Conservation (phyloP, 768 basidiomycete species). For the Tulasnella sp. region DNA sequence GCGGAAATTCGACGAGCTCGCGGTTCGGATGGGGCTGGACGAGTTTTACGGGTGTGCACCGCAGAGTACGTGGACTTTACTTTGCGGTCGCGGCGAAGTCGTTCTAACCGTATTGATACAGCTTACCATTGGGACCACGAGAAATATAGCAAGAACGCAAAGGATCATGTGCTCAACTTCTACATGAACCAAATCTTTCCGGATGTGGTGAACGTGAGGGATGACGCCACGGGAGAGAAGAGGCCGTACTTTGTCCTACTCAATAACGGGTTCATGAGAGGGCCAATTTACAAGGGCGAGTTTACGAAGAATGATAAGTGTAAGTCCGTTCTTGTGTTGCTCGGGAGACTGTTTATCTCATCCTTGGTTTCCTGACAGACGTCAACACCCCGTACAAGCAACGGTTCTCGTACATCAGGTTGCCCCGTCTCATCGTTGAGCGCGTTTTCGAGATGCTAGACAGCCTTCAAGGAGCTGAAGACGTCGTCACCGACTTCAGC, state of each 20-base stretch:
- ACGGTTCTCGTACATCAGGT: not conserved
- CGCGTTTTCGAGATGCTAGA: not conserved
- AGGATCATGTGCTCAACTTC: not conserved
- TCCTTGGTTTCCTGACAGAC: not conserved
- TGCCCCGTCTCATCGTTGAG: not conserved
- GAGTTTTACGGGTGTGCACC: not conserved
- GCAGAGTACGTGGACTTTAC: not conserved
- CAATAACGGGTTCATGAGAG: constrained; percentile 1
- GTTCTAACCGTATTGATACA: not conserved
- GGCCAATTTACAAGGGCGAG: not conserved
- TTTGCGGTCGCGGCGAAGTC: not conserved
- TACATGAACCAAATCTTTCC: constrained; percentile 4
- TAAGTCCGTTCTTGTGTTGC: no score
- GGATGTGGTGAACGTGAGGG: not conserved
- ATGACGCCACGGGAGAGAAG: not conserved
- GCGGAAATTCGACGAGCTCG: not conserved
- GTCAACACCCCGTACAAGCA: not conserved
- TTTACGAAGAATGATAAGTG: not conserved
- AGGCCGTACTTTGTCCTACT: constrained; percentile 1
- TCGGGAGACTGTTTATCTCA: no score
- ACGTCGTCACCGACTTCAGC: not conserved
- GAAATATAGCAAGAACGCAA: not conserved
- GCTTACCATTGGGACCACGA: not conserved
- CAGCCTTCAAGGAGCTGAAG: not conserved
- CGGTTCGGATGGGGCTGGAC: not conserved